Conservation (phyloP, 371 early-diverging fungal genomes). For the Mucor saturninus region DNA sequence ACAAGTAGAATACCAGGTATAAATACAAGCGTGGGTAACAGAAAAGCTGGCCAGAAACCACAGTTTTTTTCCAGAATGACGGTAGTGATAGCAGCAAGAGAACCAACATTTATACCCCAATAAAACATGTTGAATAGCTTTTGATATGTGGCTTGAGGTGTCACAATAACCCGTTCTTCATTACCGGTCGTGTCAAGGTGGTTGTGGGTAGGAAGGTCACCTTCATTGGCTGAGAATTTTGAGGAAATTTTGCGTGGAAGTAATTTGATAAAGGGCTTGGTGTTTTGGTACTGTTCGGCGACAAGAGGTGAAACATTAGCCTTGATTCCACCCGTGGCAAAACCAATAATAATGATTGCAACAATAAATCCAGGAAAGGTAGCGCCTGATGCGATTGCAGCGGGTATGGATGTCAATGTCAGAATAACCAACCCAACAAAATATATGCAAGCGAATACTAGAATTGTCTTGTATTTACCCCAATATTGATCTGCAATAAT, state of each 20-base stretch:
- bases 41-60: constrained; percentile 72
- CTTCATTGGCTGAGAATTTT: constrained; percentile 43
- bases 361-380: constrained; percentile 71
- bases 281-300: constrained; percentile 49
- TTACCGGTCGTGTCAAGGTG: constrained; percentile 13
- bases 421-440: constrained; percentile 73
- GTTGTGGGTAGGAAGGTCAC: constrained; percentile 24
- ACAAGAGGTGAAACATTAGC: constrained; percentile 53
- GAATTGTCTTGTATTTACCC: constrained; percentile 85
- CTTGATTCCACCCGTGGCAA: constrained; percentile 60
- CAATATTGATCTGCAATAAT: constrained; percentile 81
- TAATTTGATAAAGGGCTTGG: constrained; percentile 38
- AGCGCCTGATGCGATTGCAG: constrained; percentile 56
- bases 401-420: constrained; percentile 63
- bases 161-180: constrained; percentile 47
- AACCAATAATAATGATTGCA: constrained; percentile 73
- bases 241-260: constrained; percentile 47
- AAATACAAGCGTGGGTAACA: constrained; percentile 74
- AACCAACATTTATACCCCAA: constrained; percentile 76
- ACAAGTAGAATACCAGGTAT: constrained; percentile 66
- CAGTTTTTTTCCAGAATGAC: constrained; percentile 59
- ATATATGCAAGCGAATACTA: constrained; percentile 71
- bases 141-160: constrained; percentile 58
- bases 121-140: constrained; percentile 69
- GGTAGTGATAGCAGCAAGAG: constrained; percentile 66